phyloP scores from a whole-genome alignment of 441 rosid genomes.

The Euphorbia celastroides region DNA sequence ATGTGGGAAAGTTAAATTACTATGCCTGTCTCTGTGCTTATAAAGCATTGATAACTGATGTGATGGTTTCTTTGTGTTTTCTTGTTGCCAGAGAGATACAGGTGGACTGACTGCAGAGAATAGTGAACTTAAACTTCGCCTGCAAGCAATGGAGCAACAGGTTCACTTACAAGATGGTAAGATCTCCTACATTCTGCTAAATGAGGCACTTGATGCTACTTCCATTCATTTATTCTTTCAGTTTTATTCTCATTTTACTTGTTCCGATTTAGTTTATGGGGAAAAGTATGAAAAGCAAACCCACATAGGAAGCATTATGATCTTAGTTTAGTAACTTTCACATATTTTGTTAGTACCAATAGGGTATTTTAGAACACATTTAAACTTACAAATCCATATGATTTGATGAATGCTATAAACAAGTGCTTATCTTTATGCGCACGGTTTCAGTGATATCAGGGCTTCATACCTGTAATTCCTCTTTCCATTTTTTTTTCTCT shows the following conservation, averaged over 20 bases:
- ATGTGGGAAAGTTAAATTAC: too few relatives aligned
- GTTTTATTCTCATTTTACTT: background rate
- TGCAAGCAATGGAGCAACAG: conserved; percentile 97
- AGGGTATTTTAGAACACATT: background rate
- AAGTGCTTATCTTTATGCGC: background rate
- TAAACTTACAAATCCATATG: background rate
- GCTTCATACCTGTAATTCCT: too few relatives aligned
- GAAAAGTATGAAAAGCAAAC: too few relatives aligned
- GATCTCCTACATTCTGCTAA: conserved; percentile 19
- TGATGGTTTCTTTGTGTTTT: conserved; percentile 8
- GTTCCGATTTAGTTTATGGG: background rate
- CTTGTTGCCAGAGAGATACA: conserved; percentile 76
- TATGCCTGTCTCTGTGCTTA: too few relatives aligned
- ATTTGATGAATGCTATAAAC: background rate
- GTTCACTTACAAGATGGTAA: conserved; percentile 97
- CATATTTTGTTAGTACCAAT: background rate
- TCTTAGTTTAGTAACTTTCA: background rate
- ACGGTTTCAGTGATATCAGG: background rate
- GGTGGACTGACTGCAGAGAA: conserved; percentile 87
- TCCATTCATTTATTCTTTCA: too few relatives aligned
- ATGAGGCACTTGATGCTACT: background rate
- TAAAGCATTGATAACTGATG: conserved; percentile 3
- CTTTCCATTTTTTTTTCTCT: too few relatives aligned
- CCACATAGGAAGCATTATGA: too few relatives aligned
- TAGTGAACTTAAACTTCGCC: conserved; percentile 83